Base-by-base conservation (phyloP, 2,329 filamentous ascomycete species). In the Fusarium compactum region DNA sequence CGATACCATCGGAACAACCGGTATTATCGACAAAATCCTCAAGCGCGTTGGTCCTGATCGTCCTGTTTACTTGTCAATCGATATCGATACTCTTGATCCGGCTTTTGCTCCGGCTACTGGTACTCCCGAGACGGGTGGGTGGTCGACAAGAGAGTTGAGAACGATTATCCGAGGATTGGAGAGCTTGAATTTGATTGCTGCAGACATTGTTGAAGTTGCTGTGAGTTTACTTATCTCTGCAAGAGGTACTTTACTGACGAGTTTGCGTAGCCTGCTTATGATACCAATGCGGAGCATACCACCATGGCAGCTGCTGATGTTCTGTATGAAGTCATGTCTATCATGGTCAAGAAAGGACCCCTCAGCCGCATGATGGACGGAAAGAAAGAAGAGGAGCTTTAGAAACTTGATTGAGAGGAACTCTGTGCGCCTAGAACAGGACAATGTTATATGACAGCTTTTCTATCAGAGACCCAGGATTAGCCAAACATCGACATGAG, bases 71-170 rank as follows among this genome's bases (percentile, higher is more conserved):
- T 81, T 97, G 32, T 92, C 89, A 9, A 90, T 97, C 48, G 94
- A 97, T 75, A 97, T 96, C 70, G 93, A 96, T 74, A 94, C 92
- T 0, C 83, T 96, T 2, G 93, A 96, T 76, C 92, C 93, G 10
- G 92, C 92, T 8, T 95, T 93, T 72, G 91, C 91, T 0, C 91
- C 91, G 15, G 91, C 90, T 1, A 93, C 91, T 0, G 91, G 91
- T 11, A 93, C 91, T 0, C 91, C 91, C 2, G 91, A 93, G 83
- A 93, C 91, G 1, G 91, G 91, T 12, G 91, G 91, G 5, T 93
- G 91, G 91, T 89, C 88, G 3, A 93, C 91, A 1, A 82, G 91
- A 32, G 91, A 94, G 83, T 82, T 94, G 12, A 83, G 91, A 47
- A 92, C 90, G 0, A 93, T 94, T 64, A 82, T 93, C 34, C 83